Conservation (phyloP, 176 grass and related monocot genomes). For the Raddia distichophylla region DNA sequence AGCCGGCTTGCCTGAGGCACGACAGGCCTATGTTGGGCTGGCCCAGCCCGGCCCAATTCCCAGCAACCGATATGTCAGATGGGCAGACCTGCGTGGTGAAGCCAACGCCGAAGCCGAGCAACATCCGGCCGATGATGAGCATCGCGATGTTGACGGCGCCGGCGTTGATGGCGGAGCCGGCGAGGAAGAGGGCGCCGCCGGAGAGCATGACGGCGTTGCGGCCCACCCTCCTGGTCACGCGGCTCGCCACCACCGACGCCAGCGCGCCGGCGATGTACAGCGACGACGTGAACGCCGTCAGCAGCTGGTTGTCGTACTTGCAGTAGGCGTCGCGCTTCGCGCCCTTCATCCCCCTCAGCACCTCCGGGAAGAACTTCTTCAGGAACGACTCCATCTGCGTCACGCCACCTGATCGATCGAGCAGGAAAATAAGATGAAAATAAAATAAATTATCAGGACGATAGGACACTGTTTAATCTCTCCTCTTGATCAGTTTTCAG, state of each 20-base stretch:
- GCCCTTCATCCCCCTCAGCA: slow-evolving; percentile 36
- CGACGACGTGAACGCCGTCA: slow-evolving; percentile 64
- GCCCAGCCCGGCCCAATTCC: no score
- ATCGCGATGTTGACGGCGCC: slow-evolving; percentile 54
- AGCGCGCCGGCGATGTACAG: slow-evolving; percentile 51
- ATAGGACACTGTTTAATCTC: no score
- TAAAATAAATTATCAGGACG: background rate
- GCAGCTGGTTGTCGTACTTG: slow-evolving; percentile 48
- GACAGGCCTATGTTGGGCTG: no score
- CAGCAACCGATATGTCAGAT: no score
- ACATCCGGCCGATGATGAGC: slow-evolving; percentile 54
- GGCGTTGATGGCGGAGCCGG: slow-evolving; percentile 45
- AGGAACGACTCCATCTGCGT: slow-evolving; percentile 65
- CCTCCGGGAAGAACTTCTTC: slow-evolving; percentile 51
- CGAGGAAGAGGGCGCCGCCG: slow-evolving; percentile 46
- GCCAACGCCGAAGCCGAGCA: slow-evolving; percentile 59
- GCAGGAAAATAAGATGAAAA: no score
- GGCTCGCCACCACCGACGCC: slow-evolving; percentile 43
- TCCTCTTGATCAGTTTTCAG: no score
- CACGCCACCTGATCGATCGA: slow-evolving; percentile 49
- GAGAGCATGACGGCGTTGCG: slow-evolving; percentile 48
- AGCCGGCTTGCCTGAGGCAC: no score
- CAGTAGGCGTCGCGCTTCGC: slow-evolving; percentile 51
- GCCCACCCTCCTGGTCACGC: slow-evolving; percentile 46
- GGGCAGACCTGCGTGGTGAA: slow-evolving; percentile 49